Base-by-base conservation (phyloP, 805 yeast genomes). In the Pichia eremophila region DNA sequence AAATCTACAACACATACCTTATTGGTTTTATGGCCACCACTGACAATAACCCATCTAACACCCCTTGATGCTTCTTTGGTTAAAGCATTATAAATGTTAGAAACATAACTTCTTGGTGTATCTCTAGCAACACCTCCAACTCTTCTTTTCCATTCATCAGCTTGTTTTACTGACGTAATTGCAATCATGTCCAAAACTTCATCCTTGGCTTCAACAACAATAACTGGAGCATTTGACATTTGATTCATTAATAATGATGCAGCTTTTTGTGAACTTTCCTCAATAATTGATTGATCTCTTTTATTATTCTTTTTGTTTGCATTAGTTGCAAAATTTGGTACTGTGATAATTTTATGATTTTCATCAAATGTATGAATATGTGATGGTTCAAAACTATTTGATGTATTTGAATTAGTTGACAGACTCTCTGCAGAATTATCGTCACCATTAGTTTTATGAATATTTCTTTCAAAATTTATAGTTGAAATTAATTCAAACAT, bases 181-280 rank as follows among this genome's bases (percentile, higher is more conserved):
- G 85, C 73, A 38, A 91, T 85, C 75, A 89, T 85, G 44, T 89
- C 91, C 51, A 93, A 63, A 2, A 87, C 85, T 51, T 89, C 97
- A 55, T 87, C 95, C 51, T 83, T 74, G 4, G 78, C 79, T 60
- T 91, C 98, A 34, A 91, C 78, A 0, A 84, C 77, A 42, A 89
- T 71, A 0, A 91, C 76, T 0, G 97, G 91, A 0, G 93, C 82
- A 22, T 68, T 65, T 0, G 81, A 70, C 38, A 91, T 62, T 11
- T 70, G 72, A 44, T 73, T 72, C 39, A 88, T 60, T 42, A 83
- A 68, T 4, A 67, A 60, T 1, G 74, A 72, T 0, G 85, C 73
- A 0, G 85, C 84, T 46, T 75, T 72, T 51, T 76, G 77, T 0
- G 95, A 78, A 46, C 77, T 81, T 51, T 85, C 88, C 50, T 87